These are phyloP conservation scores for Pezicula rhizophila DNA, from an alignment of 2,329 filamentous ascomycete genomes.

Conservation along the genomic window DNA sequence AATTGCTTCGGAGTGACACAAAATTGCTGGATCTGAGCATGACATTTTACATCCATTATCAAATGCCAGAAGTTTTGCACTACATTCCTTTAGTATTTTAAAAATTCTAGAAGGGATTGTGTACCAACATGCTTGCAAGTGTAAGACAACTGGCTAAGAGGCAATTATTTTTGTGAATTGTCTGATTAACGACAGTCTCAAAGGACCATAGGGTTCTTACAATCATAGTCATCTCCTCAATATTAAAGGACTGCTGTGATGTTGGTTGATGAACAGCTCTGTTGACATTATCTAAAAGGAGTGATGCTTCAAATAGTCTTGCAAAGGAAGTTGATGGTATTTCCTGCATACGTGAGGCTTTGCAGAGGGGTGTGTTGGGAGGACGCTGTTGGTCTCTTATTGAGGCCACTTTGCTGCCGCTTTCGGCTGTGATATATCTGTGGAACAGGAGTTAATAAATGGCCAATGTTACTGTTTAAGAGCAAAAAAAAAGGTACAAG, in stretches of 20 bases:
- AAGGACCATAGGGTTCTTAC: constrained; percentile 2
- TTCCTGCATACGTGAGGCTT: not conserved
- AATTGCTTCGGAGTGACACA: not conserved
- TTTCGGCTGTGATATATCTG: constrained; percentile 2
- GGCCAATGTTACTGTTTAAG: not conserved
- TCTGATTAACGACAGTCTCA: constrained; percentile 1
- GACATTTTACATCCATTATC: not conserved
- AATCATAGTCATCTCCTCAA: constrained; percentile 4
- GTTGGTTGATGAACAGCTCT: constrained; percentile 1
- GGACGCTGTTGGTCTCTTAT: constrained; percentile 1
- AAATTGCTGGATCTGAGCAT: not conserved
- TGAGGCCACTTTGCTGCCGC: not conserved
- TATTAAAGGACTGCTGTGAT: constrained; percentile 1
- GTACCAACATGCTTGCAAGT: constrained; percentile 3
- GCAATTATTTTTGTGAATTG: not conserved
- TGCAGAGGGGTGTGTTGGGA: not conserved
- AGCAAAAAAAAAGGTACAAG: not conserved
- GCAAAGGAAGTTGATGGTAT: not conserved
- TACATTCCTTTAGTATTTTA: not conserved
- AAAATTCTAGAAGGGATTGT: not conserved
- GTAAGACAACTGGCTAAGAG: constrained; percentile 1
- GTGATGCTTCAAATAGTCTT: constrained; percentile 4
- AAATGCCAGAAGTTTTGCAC: constrained; percentile 1
- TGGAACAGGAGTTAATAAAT: not conserved
- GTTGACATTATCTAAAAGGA: constrained; percentile 2